Evolutionary conservation across 495 filamentous ascomycete species (phyloP), one percentile per base, ranked within the genome.

Genomic region (Xylona heveae): DNA sequence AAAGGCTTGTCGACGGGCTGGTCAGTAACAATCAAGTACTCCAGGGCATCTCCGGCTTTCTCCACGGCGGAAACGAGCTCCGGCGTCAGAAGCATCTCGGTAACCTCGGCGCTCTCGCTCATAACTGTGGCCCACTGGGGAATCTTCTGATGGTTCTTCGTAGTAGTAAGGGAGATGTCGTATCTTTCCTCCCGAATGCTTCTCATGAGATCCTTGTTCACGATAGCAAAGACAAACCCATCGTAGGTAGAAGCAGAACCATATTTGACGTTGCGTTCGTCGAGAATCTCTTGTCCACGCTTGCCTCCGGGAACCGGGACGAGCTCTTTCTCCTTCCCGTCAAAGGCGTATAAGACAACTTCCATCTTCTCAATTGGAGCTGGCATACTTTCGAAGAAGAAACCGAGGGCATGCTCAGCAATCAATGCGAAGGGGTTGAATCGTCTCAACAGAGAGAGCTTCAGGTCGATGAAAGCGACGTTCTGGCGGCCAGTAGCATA

Each of bases 401-500:
- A 78, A 37, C 68, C 61, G 23, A 79, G 51, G 13, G 63, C 49
- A 7, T 49, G 51, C 47, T 97, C 88, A 40, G 67, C 61, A 23
- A 74, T 43, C 47, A 71, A 68, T 30, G 62, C 66, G 29, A 88
- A 42, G 0, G 88, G 90, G 59, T 92, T 95, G 57, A 80, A 90
- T 33, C 85, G 71, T 65, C 88, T 92, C 42, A 69, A 57, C 29
- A 97, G 62, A 29, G 68, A 75, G 43, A 97, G 52, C 47, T 76
- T 72, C 39, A 91, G 55, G 42, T 95, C 81, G 42, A 85, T 53
- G 48, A 84, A 94, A 10, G 88, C 84, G 34, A 92, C 66, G 44
- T 95, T 97, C 54, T 83, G 78, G 34, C 88, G 68, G 15, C 88
- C 88, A 30, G 80, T 84, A n/a, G 82, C 85, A 48, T 95, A 97